Evolutionary conservation across 2,329 filamentous ascomycete genomes (phyloP).

Genomic region (Thermomyces lanuginosus): DNA sequence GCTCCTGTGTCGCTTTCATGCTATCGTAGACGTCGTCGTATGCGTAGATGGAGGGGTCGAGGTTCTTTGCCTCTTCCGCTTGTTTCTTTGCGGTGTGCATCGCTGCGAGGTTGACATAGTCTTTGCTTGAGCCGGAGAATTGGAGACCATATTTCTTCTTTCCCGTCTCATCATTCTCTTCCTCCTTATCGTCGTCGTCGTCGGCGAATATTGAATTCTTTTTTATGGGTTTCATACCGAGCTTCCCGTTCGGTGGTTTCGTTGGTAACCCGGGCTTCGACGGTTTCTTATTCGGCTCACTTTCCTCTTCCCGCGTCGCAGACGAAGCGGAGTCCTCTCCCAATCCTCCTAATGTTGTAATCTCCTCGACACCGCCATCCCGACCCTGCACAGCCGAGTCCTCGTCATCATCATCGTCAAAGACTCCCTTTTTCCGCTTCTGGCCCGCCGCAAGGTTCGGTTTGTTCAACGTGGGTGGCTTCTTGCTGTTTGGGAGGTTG

Average conservation of each 20-base stretch:
- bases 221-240: conserved; percentile 16
- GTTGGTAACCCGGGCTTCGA: conserved; percentile 11
- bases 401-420: conserved; percentile 30
- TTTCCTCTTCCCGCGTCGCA: conserved; percentile 1
- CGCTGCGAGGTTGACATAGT: conserved; percentile 31
- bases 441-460: conserved; percentile 18
- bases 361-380: conserved; percentile 14
- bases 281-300: conserved; percentile 8
- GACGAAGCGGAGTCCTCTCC: conserved; percentile 10
- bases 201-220: conserved; percentile 23
- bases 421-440: conserved; percentile 34
- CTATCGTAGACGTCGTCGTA: conserved; percentile 35
- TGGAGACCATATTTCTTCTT: conserved; percentile 6
- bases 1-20: conserved; percentile 24
- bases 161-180: conserved; percentile 6
- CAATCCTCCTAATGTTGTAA: conserved; percentile 25
- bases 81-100: conserved; percentile 31
- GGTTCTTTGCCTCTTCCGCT: conserved; percentile 25
- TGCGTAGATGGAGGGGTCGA: conserved; percentile 34
- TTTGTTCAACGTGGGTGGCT: conserved; percentile 10
- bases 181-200: conserved; percentile 17
- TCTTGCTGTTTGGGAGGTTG: conserved; percentile 19
- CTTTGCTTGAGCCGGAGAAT: conserved; percentile 8
- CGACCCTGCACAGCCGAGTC: conserved; percentile 14
- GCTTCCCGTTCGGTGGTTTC: conserved; percentile 19